Percentiles rank a stretch among this genome's conserved stretches.
Evolutionary conservation across 306 rosid species (phyloP).

Genomic region (Rosa chinensis): DNA sequence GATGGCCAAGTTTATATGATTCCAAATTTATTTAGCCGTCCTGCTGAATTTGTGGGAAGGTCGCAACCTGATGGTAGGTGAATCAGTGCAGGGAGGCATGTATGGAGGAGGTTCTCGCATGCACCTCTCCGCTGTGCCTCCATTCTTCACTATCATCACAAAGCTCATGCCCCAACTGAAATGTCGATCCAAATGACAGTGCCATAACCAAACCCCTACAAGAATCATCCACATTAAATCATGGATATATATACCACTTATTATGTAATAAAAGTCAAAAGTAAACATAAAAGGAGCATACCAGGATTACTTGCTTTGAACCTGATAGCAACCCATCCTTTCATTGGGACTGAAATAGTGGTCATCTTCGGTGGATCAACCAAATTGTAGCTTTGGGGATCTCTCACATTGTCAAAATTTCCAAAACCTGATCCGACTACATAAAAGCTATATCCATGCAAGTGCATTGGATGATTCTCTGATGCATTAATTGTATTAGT

Average conservation of each 20-base stretch:
- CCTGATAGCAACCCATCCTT: conserved; percentile 20
- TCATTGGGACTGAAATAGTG: conserved; percentile 4
- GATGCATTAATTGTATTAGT: conserved; percentile 27
- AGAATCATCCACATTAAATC: not conserved
- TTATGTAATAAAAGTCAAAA: not conserved
- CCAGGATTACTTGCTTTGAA: conserved; percentile 23
- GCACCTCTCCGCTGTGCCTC: not conserved
- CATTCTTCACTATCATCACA: conserved; percentile 1
- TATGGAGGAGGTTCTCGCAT: not conserved
- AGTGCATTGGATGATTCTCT: conserved; percentile 28
- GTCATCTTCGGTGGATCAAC: conserved; percentile 27
- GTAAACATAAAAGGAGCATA: not conserved
- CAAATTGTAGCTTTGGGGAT: conserved; percentile 5
- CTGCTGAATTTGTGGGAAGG: not conserved
- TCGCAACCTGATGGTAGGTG: not conserved
- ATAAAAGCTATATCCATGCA: conserved; percentile 28
- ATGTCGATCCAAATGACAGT: conserved; percentile 9
- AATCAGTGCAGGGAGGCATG: not conserved
- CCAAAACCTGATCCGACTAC: conserved; percentile 32
- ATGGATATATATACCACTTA: not conserved
- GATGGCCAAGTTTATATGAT: not conserved
- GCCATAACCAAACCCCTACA: conserved; percentile 8
- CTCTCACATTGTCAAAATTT: not conserved
- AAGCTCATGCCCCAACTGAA: not conserved
- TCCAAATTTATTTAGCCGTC: not conserved